phyloP scores from a whole-genome alignment of 2,329 filamentous ascomycete genomes.

The Exserohilum rostratum region DNA sequence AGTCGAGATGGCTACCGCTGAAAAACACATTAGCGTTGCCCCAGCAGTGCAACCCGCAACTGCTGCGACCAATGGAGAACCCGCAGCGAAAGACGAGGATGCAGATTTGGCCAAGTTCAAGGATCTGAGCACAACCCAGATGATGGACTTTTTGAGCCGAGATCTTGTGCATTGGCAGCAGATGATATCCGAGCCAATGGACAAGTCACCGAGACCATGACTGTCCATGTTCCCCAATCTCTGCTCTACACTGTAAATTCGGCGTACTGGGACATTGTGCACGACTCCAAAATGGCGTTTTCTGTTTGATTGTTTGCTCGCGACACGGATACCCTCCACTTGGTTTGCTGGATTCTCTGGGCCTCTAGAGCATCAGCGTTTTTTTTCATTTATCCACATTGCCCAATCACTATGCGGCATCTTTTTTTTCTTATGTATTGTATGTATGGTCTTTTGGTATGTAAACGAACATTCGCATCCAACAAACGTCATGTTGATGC shows the following conservation, averaged over 20 bases:
- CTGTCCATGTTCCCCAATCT: neutral
- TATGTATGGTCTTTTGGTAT: neutral
- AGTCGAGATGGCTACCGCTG: conserved; percentile 75
- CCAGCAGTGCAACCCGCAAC: conserved; percentile 33
- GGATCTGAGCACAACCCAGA: conserved; percentile 77
- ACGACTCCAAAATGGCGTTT: conserved; percentile 25
- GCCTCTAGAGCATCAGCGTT: neutral
- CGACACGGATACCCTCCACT: conserved; percentile 44
- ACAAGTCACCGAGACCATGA: conserved; percentile 29
- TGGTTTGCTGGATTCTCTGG: conserved; percentile 12
- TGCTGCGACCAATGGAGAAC: conserved; percentile 31
- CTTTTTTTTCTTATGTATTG: conserved; percentile 1
- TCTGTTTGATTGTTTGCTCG: conserved; percentile 13
- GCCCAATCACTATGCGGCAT: neutral
- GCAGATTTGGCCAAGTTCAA: conserved; percentile 62
- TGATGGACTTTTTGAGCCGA: conserved; percentile 86
- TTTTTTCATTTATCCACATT: neutral
- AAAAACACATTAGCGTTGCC: conserved; percentile 38
- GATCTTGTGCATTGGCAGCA: conserved; percentile 87
- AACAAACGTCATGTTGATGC: neutral
- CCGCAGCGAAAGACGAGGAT: conserved; percentile 52
- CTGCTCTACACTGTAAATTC: neutral
- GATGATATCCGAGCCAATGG: conserved; percentile 39
- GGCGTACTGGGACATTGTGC: conserved; percentile 6
- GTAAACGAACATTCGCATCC: conserved; percentile 1